Evolutionary conservation across 306 rosid genomes (phyloP).

Genomic region (Canavalia ensiformis): DNA sequence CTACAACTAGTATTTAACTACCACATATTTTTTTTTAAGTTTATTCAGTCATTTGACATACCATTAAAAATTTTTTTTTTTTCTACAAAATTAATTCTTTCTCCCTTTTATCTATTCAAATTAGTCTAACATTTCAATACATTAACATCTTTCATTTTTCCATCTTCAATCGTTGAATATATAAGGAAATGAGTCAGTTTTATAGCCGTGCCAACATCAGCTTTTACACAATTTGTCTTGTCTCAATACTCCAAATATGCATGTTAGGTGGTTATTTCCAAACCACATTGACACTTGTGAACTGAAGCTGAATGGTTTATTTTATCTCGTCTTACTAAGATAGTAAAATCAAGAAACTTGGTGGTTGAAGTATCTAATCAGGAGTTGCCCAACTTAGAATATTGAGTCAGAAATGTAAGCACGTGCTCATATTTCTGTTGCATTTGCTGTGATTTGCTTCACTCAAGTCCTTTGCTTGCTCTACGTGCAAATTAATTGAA

Average conservation of each 20-base stretch:
- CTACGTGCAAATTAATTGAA: slow-evolving; percentile 9
- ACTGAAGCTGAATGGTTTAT: slow-evolving; percentile 1
- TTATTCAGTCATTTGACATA: too few relatives aligned
- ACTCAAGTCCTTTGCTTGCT: neutral
- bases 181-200: slow-evolving; percentile 10
- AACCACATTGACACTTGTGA: slow-evolving; percentile 41
- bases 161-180: slow-evolving; percentile 16
- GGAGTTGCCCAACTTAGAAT: slow-evolving; percentile 66
- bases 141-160: slow-evolving; percentile 40
- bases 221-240: neutral
- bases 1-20: too few relatives aligned
- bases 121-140: too few relatives aligned
- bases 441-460: slow-evolving; percentile 3
- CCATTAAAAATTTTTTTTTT: too few relatives aligned
- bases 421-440: neutral
- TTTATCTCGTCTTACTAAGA: neutral
- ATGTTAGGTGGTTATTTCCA: slow-evolving; percentile 61
- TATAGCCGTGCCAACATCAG: slow-evolving; percentile 47
- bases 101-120: too few relatives aligned
- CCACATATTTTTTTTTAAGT: too few relatives aligned
- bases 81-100: too few relatives aligned
- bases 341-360: slow-evolving; percentile 7
- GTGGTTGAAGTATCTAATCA: slow-evolving; percentile 43
- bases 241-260: slow-evolving; percentile 54
- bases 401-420: slow-evolving; percentile 42